Evolutionary conservation across 495 filamentous ascomycete species (phyloP).

Genomic region (Aspergillus diversus): DNA sequence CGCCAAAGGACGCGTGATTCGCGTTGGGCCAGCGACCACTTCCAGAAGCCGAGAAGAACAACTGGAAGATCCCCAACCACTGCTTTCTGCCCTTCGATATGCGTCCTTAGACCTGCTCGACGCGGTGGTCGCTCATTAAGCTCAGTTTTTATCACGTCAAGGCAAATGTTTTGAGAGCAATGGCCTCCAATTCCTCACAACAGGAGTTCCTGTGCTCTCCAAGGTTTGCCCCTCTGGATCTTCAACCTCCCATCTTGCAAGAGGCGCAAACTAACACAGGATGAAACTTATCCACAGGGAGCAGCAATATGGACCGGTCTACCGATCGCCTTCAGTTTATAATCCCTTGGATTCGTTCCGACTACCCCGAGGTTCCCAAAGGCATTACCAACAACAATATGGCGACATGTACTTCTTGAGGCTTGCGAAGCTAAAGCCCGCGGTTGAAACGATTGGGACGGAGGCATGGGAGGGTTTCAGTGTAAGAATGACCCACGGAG

Average conservation of each 20-base stretch:
- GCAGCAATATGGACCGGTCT: constrained; percentile 43
- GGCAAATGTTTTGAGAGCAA: constrained; percentile 21
- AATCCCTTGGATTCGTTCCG: constrained; percentile 73
- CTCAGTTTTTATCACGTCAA: constrained; percentile 7
- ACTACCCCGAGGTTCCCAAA: constrained; percentile 67
- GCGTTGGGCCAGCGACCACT: constrained; percentile 19
- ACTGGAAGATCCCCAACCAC: not conserved
- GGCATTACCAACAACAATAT: constrained; percentile 93
- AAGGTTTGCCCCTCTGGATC: constrained; percentile 32
- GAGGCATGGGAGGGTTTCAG: constrained; percentile 76
- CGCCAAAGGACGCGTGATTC: constrained; percentile 38
- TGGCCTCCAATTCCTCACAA: constrained; percentile 32
- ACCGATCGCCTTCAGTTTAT: constrained; percentile 65
- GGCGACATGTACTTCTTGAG: constrained; percentile 96
- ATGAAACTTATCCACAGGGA: constrained; percentile 30
- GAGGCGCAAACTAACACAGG: constrained; percentile 25
- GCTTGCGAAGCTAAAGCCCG: constrained; percentile 82
- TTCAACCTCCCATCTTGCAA: not conserved
- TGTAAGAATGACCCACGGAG: constrained; percentile 40
- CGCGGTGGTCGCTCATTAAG: not conserved
- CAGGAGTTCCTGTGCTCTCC: constrained; percentile 43
- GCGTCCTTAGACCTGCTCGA: not conserved
- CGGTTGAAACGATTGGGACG: constrained; percentile 71
- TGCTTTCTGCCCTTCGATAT: not conserved
- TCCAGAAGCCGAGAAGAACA: constrained; percentile 1